Conservation (phyloP, 1,284 basidiomycete genomes). For the Puccinia hordei region DNA sequence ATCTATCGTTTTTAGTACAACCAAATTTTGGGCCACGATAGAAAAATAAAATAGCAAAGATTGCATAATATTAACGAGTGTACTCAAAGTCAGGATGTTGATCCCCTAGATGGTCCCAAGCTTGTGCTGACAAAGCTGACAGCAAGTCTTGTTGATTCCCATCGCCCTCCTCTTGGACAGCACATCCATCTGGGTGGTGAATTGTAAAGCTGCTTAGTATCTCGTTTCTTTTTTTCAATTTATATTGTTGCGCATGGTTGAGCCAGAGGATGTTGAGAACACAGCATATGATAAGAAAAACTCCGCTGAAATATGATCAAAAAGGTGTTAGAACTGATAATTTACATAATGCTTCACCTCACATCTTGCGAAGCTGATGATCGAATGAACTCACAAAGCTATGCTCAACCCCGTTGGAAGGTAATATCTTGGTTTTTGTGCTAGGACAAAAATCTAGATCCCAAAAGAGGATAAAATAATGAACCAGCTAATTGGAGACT, state of each 20-base stretch:
- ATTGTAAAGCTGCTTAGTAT: constrained; percentile 3
- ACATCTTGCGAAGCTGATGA: background rate
- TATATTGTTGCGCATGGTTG: background rate
- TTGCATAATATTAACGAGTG: background rate
- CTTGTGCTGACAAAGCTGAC: background rate
- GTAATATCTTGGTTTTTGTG: constrained; percentile 12
- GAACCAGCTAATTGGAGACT: background rate
- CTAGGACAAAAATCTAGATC: constrained; percentile 6
- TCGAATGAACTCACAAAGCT: constrained; percentile 7
- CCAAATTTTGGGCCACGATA: too few relatives aligned
- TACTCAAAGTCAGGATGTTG: constrained; percentile 33
- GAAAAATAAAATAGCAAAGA: too few relatives aligned
- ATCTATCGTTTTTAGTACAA: too few relatives aligned
- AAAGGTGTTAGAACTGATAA: too few relatives aligned
- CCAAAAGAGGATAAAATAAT: constrained; percentile 5
- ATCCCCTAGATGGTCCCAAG: constrained; percentile 36
- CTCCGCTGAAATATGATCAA: background rate
- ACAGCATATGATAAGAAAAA: constrained; percentile 1
- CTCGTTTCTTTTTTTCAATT: background rate
- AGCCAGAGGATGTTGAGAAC: constrained; percentile 10
- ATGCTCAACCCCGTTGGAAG: constrained; percentile 21
- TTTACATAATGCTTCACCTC: background rate
- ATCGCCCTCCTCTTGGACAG: background rate
- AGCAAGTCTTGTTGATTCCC: background rate
- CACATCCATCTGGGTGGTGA: background rate